Conservation (phyloP, 805 yeast genomes). For the Candida suzukii region DNA sequence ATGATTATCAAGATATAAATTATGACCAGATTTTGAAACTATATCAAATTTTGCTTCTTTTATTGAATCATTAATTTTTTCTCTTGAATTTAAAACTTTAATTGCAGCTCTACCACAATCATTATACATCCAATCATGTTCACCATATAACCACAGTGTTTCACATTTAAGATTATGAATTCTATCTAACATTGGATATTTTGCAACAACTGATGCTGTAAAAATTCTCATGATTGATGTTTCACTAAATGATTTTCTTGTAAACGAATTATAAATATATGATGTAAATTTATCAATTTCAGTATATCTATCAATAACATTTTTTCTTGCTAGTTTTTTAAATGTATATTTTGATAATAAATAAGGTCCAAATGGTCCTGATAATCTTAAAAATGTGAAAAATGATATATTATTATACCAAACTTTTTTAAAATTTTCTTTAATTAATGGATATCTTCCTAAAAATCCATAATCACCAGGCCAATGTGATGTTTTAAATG, state of each 20-base stretch:
- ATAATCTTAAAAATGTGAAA: constrained; percentile 40
- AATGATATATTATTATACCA: constrained; percentile 36
- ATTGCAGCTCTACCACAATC: constrained; percentile 47
- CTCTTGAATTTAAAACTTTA: constrained; percentile 13
- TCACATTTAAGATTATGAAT: constrained; percentile 25
- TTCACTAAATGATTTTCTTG: constrained; percentile 26
- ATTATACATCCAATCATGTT: constrained; percentile 69
- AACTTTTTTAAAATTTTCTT: constrained; percentile 26
- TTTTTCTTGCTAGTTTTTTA: constrained; percentile 22
- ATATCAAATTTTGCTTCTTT: constrained; percentile 25
- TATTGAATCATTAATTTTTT: constrained; percentile 3
- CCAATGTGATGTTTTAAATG: constrained; percentile 30
- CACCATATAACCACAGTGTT: constrained; percentile 54
- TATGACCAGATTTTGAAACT: constrained; percentile 65
- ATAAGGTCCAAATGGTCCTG: constrained; percentile 31
- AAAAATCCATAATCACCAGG: constrained; percentile 39
- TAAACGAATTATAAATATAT: constrained; percentile 26
- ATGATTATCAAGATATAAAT: constrained; percentile 62
- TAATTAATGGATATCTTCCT: constrained; percentile 38
- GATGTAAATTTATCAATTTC: constrained; percentile 24
- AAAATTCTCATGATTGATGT: constrained; percentile 38
- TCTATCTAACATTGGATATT: constrained; percentile 60
- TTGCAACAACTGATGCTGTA: constrained; percentile 54
- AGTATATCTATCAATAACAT: constrained; percentile 11
- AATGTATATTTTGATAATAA: constrained; percentile 19